A percentile compares a stretch with the other conserved stretches of the same genome.
Conservation (phyloP, 176 grass and related monocot genomes). For the Bonia amplexicaulis region DNA sequence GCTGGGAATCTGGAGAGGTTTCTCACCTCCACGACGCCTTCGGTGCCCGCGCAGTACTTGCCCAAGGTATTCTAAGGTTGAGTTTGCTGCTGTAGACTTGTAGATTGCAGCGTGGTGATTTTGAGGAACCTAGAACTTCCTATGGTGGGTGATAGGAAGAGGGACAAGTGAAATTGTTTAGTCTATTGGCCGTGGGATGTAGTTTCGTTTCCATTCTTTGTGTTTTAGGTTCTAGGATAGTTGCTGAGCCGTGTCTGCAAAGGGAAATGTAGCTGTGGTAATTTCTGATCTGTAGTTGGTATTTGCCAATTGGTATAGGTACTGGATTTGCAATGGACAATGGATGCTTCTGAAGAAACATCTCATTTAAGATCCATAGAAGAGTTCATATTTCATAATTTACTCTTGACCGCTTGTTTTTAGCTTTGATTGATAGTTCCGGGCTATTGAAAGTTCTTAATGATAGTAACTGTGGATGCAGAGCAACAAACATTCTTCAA, state of each 20-base stretch:
- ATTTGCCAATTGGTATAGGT: not conserved
- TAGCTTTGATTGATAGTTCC: not conserved
- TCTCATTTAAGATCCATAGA: not conserved
- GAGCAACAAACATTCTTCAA: not conserved
- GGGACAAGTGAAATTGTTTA: not conserved
- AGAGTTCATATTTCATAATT: not conserved
- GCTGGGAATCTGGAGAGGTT: slow-evolving; percentile 79
- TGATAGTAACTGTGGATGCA: not conserved
- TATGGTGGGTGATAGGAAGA: not conserved
- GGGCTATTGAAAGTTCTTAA: not conserved
- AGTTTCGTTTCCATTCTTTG: not conserved
- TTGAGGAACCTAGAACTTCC: not conserved
- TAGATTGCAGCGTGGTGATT: not conserved
- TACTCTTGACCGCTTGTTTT: not conserved
- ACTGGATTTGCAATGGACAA: not conserved
- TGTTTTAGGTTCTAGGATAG: not conserved
- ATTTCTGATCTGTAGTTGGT: not conserved
- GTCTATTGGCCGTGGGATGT: not conserved
- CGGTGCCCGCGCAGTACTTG: slow-evolving; percentile 46
- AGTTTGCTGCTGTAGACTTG: not conserved
- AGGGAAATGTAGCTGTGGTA: not conserved
- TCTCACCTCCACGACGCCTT: slow-evolving; percentile 68
- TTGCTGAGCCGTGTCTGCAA: not conserved
- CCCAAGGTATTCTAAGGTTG: slow-evolving; percentile 44
- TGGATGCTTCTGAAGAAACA: not conserved